Evolutionary conservation across 768 basidiomycete genomes (phyloP), one percentile per base, ranked within the genome.

Genomic region (Crassisporium funariophilum): DNA sequence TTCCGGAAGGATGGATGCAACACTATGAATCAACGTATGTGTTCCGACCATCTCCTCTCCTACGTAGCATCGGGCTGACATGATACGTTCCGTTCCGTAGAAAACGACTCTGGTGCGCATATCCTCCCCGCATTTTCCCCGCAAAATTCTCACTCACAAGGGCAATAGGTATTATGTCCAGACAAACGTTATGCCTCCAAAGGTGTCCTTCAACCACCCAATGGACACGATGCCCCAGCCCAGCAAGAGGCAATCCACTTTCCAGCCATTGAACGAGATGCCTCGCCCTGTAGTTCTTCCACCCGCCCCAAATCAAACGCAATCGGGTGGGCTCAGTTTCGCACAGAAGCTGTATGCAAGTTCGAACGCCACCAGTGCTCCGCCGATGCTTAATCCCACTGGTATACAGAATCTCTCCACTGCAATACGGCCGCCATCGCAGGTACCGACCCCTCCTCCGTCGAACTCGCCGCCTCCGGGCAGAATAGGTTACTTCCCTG

Each of bases 341-440:
- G 76, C 76, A 17, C 76, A 75, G 37, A 69, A 67, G 39, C 56
- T 78, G 20, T 78, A 76, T 51, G 72, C 71, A 5, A 75, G 72
- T 36, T 70, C 73, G n/a, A n/a, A n/a, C 4, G 41, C 61, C 20
- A 57, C 48, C 43, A 59, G 53, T 41, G 56, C 47, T 21, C 31
- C 53, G 12, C 59, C 61, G 2, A 56, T 63, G 53, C 55, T 60
- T 13, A 53, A 39, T 20, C 23, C 51, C 12, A 44, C 45, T 7
- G 35, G 35, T 21, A 53, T 61, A 15, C 42, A 41, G 20, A 50
- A 43, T 17, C 40, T 53, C 2, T 47, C 52, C 12, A 57, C 52
- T 10, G 29, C 54, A 29, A 44, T 52, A 16, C 15, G 20, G 1
- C 27, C 37, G 21, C 11, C 34, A 13, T 19, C 33, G 24, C 10